Conservation (phyloP, 495 filamentous ascomycete genomes). For the Aspergillus olivimuriae region DNA sequence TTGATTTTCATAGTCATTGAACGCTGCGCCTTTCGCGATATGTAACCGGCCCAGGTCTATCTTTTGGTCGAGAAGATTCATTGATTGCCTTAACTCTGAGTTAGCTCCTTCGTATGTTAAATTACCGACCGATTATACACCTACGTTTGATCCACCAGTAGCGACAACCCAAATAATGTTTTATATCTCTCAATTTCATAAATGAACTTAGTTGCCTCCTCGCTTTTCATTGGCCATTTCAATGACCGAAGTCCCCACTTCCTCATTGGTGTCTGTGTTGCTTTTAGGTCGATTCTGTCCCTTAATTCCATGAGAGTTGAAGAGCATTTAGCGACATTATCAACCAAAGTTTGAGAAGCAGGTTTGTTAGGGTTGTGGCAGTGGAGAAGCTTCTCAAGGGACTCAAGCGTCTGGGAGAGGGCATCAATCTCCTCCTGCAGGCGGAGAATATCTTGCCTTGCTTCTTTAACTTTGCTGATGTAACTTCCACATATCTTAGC, state of each 20-base stretch:
- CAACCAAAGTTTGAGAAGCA: constrained; percentile 4
- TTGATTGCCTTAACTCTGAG: background rate
- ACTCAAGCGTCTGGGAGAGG: constrained; percentile 20
- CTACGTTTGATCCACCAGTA: constrained; percentile 38
- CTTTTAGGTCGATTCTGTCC: constrained; percentile 25
- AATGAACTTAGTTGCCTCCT: constrained; percentile 30
- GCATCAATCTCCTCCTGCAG: constrained; percentile 19
- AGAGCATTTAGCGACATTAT: constrained; percentile 18
- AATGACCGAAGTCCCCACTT: constrained; percentile 28
- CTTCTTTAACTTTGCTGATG: constrained; percentile 24
- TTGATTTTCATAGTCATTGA: no score
- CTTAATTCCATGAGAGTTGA: constrained; percentile 23
- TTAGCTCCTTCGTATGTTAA: background rate
- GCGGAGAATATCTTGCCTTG: constrained; percentile 26
- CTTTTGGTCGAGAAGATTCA: constrained; percentile 1
- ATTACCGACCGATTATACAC: constrained; percentile 6
- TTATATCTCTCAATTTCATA: constrained; percentile 27
- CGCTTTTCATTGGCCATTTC: constrained; percentile 37
- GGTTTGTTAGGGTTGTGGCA: constrained; percentile 9
- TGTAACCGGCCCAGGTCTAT: no score
- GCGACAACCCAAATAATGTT: constrained; percentile 25
- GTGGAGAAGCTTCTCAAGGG: constrained; percentile 12
- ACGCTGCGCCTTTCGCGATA: no score
- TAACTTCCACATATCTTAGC: constrained; percentile 23
- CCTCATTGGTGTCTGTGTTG: constrained; percentile 19